phyloP scores from a whole-genome alignment of 2,329 filamentous ascomycete genomes.

The Pseudogymnoascus destructans region DNA sequence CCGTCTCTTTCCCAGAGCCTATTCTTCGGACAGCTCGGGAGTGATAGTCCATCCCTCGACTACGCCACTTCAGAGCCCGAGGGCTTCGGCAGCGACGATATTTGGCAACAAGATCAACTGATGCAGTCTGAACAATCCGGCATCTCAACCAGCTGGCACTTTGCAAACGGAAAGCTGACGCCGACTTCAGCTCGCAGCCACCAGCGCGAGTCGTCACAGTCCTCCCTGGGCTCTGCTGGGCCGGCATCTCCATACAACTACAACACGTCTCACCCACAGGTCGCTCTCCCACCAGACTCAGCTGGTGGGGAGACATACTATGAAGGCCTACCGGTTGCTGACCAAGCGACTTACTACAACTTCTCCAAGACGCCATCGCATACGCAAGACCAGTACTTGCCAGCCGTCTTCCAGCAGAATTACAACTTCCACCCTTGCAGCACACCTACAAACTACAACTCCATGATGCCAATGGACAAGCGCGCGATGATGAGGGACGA shows the following conservation, averaged over 20 bases:
- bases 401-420: conserved; percentile 29
- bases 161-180: conserved; percentile 24
- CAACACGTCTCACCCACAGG: conserved; percentile 44
- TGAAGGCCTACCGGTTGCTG: conserved; percentile 29
- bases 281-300: conserved; percentile 32
- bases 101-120: conserved; percentile 12
- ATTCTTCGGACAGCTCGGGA: conserved; percentile 1
- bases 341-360: conserved; percentile 26
- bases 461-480: conserved; percentile 21
- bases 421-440: conserved; percentile 32
- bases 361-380: conserved; percentile 25
- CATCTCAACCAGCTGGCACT: conserved; percentile 18
- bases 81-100: conserved; percentile 3
- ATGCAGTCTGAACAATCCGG: conserved; percentile 23
- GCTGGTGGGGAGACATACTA: conserved; percentile 31
- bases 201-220: conserved; percentile 47
- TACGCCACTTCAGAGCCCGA: neutral
- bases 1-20: neutral
- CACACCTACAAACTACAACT: conserved; percentile 19
- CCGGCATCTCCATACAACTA: conserved; percentile 45
- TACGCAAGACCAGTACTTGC: conserved; percentile 23
- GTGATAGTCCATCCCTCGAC: neutral
- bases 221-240: conserved; percentile 46
- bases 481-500: conserved; percentile 16
- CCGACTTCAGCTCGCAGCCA: conserved; percentile 30